Percentiles rank a stretch among this genome's conserved stretches.
phyloP scores from a whole-genome alignment of 2,329 filamentous ascomycete species.

The Pseudogymnoascus sp. region DNA sequence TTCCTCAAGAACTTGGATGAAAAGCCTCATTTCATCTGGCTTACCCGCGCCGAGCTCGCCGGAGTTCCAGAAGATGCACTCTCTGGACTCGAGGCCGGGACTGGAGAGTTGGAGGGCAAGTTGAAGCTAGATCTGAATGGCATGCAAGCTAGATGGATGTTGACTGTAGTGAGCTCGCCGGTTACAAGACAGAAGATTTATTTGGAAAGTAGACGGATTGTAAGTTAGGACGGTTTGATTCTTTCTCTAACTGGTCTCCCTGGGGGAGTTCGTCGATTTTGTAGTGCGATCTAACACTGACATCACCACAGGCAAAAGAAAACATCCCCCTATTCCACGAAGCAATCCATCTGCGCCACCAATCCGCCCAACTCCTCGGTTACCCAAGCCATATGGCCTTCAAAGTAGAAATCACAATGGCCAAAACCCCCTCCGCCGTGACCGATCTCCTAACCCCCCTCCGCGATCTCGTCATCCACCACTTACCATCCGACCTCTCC shows the following conservation, averaged over 20 bases:
- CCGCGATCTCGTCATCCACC: conserved; percentile 52
- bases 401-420: conserved; percentile 72
- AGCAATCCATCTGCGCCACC: conserved; percentile 62
- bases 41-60: conserved; percentile 60
- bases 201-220: conserved; percentile 70
- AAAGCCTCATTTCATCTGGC: conserved; percentile 69
- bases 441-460: conserved; percentile 62
- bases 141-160: conserved; percentile 66
- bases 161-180: conserved; percentile 63
- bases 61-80: conserved; percentile 64
- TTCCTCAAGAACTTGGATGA: conserved; percentile 73
- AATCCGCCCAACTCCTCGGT: conserved; percentile 64
- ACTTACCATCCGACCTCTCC: conserved; percentile 58
- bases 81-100: conserved; percentile 57
- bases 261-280: background rate
- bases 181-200: conserved; percentile 57
- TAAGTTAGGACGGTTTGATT: conserved; percentile 46
- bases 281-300: background rate
- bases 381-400: conserved; percentile 67
- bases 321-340: conserved; percentile 67
- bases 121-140: conserved; percentile 70
- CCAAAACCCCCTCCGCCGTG: conserved; percentile 53
- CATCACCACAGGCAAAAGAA: conserved; percentile 21
- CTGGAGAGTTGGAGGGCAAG: conserved; percentile 60
- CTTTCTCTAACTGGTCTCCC: conserved; percentile 45